Conservation (phyloP, 192 early-diverging fungal genomes). For the Geosiphon pyriformis region DNA sequence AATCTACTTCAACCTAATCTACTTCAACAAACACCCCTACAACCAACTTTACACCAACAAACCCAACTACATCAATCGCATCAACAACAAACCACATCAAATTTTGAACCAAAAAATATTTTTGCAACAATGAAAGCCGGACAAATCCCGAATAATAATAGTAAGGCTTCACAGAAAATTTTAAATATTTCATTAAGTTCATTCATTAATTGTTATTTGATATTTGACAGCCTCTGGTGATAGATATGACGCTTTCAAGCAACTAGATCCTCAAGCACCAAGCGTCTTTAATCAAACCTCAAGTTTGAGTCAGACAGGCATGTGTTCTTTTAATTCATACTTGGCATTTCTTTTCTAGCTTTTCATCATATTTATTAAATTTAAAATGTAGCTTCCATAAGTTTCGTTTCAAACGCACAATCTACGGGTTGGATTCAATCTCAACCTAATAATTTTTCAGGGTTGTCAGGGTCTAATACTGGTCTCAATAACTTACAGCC, state of each 20-base stretch:
- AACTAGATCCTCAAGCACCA: constrained; percentile 6
- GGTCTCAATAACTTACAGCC: not conserved
- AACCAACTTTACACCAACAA: constrained; percentile 7
- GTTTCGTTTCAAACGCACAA: no score
- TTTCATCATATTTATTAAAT: not conserved
- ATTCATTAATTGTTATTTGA: not conserved
- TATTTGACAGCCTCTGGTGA: not conserved
- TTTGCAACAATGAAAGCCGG: constrained; percentile 25
- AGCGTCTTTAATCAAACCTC: constrained; percentile 7
- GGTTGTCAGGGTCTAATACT: not conserved
- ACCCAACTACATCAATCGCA: constrained; percentile 21
- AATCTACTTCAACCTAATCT: constrained; percentile 13
- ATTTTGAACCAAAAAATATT: constrained; percentile 23
- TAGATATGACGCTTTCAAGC: constrained; percentile 12
- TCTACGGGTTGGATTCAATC: no score
- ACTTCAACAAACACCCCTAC: constrained; percentile 27
- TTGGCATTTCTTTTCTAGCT: not conserved
- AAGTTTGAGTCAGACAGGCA: not conserved
- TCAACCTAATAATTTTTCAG: not conserved
- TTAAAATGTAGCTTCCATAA: not conserved
- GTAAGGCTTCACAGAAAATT: no score
- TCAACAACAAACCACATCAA: constrained; percentile 18
- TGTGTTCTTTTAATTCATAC: not conserved
- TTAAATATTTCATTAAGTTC: constrained; percentile 9
- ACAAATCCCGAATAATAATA: no score